Conservation (phyloP, 768 basidiomycete genomes). For the Mycena venus region DNA sequence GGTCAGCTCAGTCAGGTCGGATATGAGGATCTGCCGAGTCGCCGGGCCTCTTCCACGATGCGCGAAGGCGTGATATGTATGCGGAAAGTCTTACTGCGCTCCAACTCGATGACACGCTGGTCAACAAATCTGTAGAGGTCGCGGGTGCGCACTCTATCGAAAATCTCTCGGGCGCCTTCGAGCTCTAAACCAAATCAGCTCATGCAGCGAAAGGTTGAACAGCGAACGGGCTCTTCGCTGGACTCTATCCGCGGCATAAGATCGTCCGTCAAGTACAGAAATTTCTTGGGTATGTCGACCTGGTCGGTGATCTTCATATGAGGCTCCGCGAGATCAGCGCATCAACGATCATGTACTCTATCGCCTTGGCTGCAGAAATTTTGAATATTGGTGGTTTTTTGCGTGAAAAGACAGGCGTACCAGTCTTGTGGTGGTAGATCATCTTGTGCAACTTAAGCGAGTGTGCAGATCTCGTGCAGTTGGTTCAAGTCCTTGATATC, state of each 20-base stretch:
- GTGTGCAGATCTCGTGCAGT: slow-evolving; percentile 81
- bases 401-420: slow-evolving; percentile 47
- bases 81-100: slow-evolving; percentile 49
- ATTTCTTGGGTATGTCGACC: slow-evolving; percentile 70
- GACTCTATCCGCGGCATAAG: slow-evolving; percentile 73
- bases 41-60: slow-evolving; percentile 56
- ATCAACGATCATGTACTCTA: slow-evolving; percentile 90
- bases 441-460: slow-evolving; percentile 86
- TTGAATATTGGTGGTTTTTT: too few relatives aligned
- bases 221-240: slow-evolving; percentile 62
- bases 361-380: slow-evolving; percentile 76
- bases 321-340: slow-evolving; percentile 78
- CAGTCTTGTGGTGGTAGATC: slow-evolving; percentile 87
- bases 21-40: too few relatives aligned
- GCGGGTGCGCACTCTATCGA: slow-evolving; percentile 72
- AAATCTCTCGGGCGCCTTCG: slow-evolving; percentile 66
- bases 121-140: slow-evolving; percentile 76
- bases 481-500: slow-evolving; percentile 86
- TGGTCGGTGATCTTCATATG: slow-evolving; percentile 69
- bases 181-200: slow-evolving; percentile 57
- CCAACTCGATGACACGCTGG: slow-evolving; percentile 51
- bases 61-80: slow-evolving; percentile 53
- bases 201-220: not conserved
- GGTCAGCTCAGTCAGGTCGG: slow-evolving; percentile 31
- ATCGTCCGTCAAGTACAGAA: slow-evolving; percentile 76